Evolutionary conservation across 306 rosid genomes (phyloP).

Genomic region (Cucumis melo): DNA sequence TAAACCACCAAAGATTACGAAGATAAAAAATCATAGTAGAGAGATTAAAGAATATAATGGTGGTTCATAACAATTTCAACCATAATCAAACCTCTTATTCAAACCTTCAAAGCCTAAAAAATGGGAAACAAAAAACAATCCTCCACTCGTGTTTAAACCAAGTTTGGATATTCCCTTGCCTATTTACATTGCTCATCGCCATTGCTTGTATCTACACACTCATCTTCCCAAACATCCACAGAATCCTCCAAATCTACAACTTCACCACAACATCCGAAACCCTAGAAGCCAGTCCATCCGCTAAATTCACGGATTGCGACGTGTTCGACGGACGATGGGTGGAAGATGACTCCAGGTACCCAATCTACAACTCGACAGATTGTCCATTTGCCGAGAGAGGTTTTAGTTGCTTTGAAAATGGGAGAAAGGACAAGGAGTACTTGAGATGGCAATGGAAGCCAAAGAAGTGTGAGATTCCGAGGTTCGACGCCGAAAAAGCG

Average conservation of each 20-base stretch:
- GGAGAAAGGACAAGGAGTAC: conserved; percentile 53
- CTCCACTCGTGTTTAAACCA: background rate
- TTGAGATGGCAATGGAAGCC: conserved; percentile 88
- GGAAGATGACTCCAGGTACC: conserved; percentile 43
- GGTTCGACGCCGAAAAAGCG: conserved; percentile 33
- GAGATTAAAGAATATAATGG: background rate
- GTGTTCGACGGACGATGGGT: conserved; percentile 78
- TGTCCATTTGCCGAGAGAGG: conserved; percentile 75
- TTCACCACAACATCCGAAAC: background rate
- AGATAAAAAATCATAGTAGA: too few species aligned
- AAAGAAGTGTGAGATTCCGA: conserved; percentile 51
- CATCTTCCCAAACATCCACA: background rate
- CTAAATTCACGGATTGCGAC: conserved; percentile 18
- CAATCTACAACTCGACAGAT: conserved; percentile 59
- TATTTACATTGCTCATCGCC: background rate
- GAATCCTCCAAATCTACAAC: background rate
- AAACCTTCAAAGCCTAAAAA: too few species aligned
- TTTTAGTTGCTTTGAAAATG: conserved; percentile 67
- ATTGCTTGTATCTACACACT: background rate
- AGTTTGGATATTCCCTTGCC: background rate
- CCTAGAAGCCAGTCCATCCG: background rate
- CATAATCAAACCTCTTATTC: background rate
- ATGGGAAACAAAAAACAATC: background rate
- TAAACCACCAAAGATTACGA: background rate
- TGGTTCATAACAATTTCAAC: background rate